These are phyloP conservation scores for Peribolospora baueri DNA, from an alignment of 768 basidiomycete species.

Conservation along the genomic window DNA sequence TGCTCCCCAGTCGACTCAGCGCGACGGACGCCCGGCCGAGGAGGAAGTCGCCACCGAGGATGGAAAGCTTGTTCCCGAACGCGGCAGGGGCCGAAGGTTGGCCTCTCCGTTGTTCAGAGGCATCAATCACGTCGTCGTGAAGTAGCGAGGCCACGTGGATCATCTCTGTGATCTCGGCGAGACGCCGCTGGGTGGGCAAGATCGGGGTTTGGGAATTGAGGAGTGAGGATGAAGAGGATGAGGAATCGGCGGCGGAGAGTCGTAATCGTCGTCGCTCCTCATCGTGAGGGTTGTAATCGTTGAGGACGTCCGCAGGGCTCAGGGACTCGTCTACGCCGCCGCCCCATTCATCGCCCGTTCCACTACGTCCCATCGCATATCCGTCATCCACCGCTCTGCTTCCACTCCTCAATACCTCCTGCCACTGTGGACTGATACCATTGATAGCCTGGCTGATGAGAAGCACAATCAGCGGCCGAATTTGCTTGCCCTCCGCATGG, in stretches of 20 bases:
- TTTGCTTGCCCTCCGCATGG: slow-evolving; percentile 52
- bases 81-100: slow-evolving; percentile 42
- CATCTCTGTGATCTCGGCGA: slow-evolving; percentile 95
- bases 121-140: slow-evolving; percentile 73
- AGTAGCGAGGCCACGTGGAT: slow-evolving; percentile 83
- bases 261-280: slow-evolving; percentile 46
- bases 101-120: slow-evolving; percentile 43
- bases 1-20: slow-evolving; percentile 57
- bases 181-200: slow-evolving; percentile 67
- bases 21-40: slow-evolving; percentile 75
- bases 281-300: slow-evolving; percentile 78
- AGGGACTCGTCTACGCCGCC: slow-evolving; percentile 52
- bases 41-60: slow-evolving; percentile 87
- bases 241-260: slow-evolving; percentile 21
- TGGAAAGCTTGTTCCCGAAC: slow-evolving; percentile 78
- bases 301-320: slow-evolving; percentile 50
- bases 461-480: slow-evolving; percentile 69
- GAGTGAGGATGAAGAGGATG: slow-evolving; percentile 17
- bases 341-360: slow-evolving; percentile 30
- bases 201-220: slow-evolving; percentile 19
- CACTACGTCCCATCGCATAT: slow-evolving; percentile 10
- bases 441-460: slow-evolving; percentile 82
- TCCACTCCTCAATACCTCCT: slow-evolving; percentile 20
- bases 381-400: slow-evolving; percentile 30
- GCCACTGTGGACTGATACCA: slow-evolving; percentile 42